Base-by-base conservation (phyloP, 169 alveolate genomes). In the Prorocentrum cordatum region DNA sequence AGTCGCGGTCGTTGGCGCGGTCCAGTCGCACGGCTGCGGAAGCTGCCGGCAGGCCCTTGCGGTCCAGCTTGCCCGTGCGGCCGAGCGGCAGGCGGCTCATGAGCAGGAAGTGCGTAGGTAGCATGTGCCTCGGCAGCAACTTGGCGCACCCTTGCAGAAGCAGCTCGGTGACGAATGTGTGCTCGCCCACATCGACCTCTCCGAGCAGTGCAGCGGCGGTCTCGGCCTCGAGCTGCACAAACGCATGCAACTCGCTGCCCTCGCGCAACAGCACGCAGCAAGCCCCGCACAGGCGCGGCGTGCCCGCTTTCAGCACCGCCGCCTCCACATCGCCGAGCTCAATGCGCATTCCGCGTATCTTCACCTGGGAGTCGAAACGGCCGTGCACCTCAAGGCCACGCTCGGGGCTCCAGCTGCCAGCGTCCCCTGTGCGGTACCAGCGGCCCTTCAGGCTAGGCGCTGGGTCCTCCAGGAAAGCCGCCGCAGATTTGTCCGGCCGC, bases 271-370 rank as follows among this genome's bases (percentile, higher is more conserved):
- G 6, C 27, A 18, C 20, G 2, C 32, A 12, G 4, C 33, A 33
- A 32, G 33, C 36, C 16, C 6, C 27, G 77, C 9, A 9, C 9
- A 42, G 16, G 54, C 54, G n/a, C 16, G 54, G 54, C 54, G 16
- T 42, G 54, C 54, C 54, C 1, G 91, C 38, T 58, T 82, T 33
- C 70, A 62, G 47, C 27, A 82, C 80, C 0, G 67, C 91, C 1
- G 66, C 32, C 45, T 82, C 91, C 22, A 82, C 54, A 10, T 82
- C 91, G 26, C 91, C 91, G 24, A 82, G 70, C 91, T 82, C 91
- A 36, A 82, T 80, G 2, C 91, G 91, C 91, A 82, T 82, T 2
- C 91, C 91, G 3, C 91, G 91, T 36, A 82, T 82, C 79, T 82
- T 82, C 80, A 82, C 91, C 67, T 70, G 29, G 70, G 58, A 45